Conservation (phyloP, 2,329 filamentous ascomycete species). For the Monosporascus sp. region DNA sequence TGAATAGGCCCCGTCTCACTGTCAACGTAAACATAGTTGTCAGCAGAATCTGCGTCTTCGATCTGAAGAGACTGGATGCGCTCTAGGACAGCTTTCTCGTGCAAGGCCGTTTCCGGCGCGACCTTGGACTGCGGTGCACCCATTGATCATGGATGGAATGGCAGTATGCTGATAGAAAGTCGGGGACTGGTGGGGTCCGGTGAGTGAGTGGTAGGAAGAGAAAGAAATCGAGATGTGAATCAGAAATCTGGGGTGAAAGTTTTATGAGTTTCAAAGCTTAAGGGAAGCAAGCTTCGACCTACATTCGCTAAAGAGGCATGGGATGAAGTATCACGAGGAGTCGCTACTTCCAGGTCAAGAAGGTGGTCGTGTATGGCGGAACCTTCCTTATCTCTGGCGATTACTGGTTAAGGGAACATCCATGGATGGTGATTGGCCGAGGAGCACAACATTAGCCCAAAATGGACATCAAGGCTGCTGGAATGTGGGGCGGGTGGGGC, state of each 20-base stretch:
- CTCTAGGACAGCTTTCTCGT: conserved; percentile 41
- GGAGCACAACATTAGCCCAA: not conserved
- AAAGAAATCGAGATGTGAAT: too few species aligned
- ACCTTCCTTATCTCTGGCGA: too few species aligned
- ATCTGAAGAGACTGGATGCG: conserved; percentile 40
- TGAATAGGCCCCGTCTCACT: conserved; percentile 31
- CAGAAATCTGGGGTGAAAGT: too few species aligned
- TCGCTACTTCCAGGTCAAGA: not conserved
- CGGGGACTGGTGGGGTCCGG: too few species aligned
- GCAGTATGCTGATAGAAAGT: too few species aligned
- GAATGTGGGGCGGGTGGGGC: not conserved
- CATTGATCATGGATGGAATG: conserved; percentile 27
- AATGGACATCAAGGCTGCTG: not conserved
- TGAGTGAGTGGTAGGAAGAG: too few species aligned
- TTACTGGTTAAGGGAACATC: too few species aligned
- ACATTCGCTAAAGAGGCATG: too few species aligned
- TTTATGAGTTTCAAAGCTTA: too few species aligned
- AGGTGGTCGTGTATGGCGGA: not conserved
- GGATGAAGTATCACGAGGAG: not conserved
- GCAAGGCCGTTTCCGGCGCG: conserved; percentile 17
- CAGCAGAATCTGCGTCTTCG: conserved; percentile 29
- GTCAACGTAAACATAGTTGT: conserved; percentile 49
- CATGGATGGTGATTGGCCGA: not conserved
- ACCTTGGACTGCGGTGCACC: conserved; percentile 40
- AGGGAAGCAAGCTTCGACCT: too few species aligned